These are phyloP conservation scores for Ceratobasidium sp. DNA, from an alignment of 1,284 basidiomycete species.

Conservation along the genomic window DNA sequence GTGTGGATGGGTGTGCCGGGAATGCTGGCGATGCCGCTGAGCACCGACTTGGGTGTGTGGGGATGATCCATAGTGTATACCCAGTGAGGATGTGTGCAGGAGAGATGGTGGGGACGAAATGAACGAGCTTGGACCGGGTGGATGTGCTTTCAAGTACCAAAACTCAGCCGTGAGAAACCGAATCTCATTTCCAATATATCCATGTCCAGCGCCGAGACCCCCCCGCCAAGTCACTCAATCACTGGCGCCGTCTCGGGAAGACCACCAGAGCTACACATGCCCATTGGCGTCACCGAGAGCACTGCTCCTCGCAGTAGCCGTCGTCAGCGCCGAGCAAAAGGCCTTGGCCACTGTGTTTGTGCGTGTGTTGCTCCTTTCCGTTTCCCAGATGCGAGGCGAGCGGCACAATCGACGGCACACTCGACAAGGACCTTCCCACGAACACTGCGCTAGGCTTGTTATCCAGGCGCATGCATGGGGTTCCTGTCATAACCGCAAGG, in stretches of 20 bases:
- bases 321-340: slow-evolving; percentile 22
- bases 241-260: neutral
- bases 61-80: slow-evolving; percentile 72
- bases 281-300: neutral
- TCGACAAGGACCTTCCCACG: slow-evolving; percentile 33
- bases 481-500: slow-evolving; percentile 38
- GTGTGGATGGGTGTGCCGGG: slow-evolving; percentile 86
- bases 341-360: neutral
- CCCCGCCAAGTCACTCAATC: slow-evolving; percentile 42
- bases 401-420: slow-evolving; percentile 22
- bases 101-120: slow-evolving; percentile 44
- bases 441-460: slow-evolving; percentile 2
- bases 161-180: slow-evolving; percentile 7
- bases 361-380: slow-evolving; percentile 3
- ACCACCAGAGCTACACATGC: neutral
- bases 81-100: slow-evolving; percentile 61
- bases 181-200: neutral
- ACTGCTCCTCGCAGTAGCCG: neutral
- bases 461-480: slow-evolving; percentile 4
- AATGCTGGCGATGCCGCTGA: slow-evolving; percentile 61
- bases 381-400: slow-evolving; percentile 39
- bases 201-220: neutral
- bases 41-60: slow-evolving; percentile 38
- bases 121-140: slow-evolving; percentile 13
- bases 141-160: slow-evolving; percentile 33